These are phyloP conservation scores for Tetrahymena elliotti DNA, from an alignment of 73 alveolate genomes.

Conservation along the genomic window DNA sequence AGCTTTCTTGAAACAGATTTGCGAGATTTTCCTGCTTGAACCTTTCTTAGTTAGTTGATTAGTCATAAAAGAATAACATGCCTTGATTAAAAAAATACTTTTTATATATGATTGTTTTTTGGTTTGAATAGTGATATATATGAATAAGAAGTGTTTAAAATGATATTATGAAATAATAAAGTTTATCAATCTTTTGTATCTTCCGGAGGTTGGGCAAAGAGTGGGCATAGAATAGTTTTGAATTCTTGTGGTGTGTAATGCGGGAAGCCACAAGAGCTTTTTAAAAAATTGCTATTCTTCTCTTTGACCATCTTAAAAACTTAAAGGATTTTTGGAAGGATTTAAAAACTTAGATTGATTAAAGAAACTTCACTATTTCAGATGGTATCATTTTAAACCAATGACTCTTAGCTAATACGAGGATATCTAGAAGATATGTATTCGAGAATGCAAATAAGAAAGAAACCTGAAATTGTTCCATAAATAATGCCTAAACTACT, in stretches of 20 bases:
- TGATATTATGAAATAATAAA: neutral
- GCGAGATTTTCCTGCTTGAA: slow-evolving; percentile 1
- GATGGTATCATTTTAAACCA: neutral
- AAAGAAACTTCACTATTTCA: neutral
- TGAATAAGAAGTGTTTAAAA: neutral
- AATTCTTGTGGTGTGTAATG: neutral
- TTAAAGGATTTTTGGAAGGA: neutral
- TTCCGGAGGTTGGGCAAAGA: neutral
- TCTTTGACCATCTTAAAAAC: neutral
- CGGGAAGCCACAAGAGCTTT: neutral
- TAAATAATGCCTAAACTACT: neutral
- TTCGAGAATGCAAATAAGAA: neutral
- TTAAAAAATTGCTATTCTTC: neutral
- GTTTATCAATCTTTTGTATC: neutral
- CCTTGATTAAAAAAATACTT: neutral
- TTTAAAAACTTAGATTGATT: neutral
- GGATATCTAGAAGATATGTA: neutral
- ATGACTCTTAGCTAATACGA: neutral
- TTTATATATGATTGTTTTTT: neutral
- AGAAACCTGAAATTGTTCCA: neutral
- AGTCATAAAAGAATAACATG: neutral
- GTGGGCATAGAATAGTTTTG: neutral
- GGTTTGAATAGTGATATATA: neutral
- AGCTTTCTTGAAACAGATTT: neutral
- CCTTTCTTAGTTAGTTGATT: neutral